Base-by-base conservation (phyloP, 2,329 filamentous ascomycete genomes). In the Scedosporium aurantiacum region DNA sequence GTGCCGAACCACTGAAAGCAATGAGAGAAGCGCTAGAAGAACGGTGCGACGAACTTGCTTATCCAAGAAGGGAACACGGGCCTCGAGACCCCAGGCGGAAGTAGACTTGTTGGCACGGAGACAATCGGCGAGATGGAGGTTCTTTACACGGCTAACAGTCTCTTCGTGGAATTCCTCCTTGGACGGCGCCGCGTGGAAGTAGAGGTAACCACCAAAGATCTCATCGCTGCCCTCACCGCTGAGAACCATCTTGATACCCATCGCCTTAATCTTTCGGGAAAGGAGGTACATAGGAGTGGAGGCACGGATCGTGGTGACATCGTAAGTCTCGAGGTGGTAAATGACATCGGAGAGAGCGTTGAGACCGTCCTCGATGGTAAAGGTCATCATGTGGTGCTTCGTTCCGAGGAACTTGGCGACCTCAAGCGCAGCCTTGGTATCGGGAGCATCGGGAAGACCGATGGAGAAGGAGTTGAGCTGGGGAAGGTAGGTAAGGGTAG, bases 391-490 rank as follows among this genome's bases (percentile, higher is more conserved):
- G 77, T 99, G 91, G 75, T 99, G 94, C 79, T 94, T 95, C 62
- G 94, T 99, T 70, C 94, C 95, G 50, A 99, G 85, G 81, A 96
- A 99, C 74, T 93, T 89, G 70, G 94, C 94, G 18, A 97, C 94
- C 76, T 97, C 90, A 62, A 92, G 79, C 18, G 94, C 94, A 56
- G 94, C 94, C 74, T 89, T 86, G 71, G 91, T 94, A 74, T 99
- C 94, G 58, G 94, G 94, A 40, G 94, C 90, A 67, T 87, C 90
- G 6, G 93, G 92, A 41, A 99, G 86, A 71, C 94, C 94, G 67
- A 99, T 99, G 16, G 94, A 99, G 82, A 99, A 99, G 16, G 92
- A 97, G 84, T 97, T 95, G 75, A 99, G 85, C 75, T 97, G 90
- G 41, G 93, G 91, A 61, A 97, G 85, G 70, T 94, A 90, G 61